Conservation (phyloP, 768 basidiomycete genomes). For the Leccinum longicurvipes region DNA sequence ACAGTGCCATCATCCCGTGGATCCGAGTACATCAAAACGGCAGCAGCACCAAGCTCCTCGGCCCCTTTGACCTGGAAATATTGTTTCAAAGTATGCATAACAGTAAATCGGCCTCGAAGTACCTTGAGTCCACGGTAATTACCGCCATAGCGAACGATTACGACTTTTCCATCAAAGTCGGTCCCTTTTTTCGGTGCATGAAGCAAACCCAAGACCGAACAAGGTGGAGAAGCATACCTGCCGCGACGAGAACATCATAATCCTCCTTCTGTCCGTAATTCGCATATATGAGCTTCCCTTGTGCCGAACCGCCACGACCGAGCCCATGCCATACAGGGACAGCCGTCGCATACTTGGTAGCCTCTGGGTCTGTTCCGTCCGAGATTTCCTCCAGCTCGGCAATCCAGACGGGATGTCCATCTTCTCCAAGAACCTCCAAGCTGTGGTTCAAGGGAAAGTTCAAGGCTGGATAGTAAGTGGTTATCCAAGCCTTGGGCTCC, state of each 20-base stretch:
- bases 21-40: constrained; percentile 84
- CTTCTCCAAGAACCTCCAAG: constrained; percentile 53
- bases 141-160: constrained; percentile 71
- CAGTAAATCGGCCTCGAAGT: not conserved
- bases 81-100: not conserved
- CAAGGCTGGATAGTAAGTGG: constrained; percentile 70
- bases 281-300: constrained; percentile 57
- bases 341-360: constrained; percentile 50
- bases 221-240: too few relatives aligned
- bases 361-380: constrained; percentile 62
- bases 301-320: constrained; percentile 60
- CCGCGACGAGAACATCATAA: constrained; percentile 52
- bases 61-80: constrained; percentile 69
- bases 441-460: constrained; percentile 59
- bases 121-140: constrained; percentile 90
- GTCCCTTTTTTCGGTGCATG: too few relatives aligned
- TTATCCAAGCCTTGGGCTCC: constrained; percentile 57
- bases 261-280: constrained; percentile 61
- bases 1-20: constrained; percentile 84
- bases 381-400: constrained; percentile 66
- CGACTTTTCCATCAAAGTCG: constrained; percentile 74
- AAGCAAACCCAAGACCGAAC: too few relatives aligned
- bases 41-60: constrained; percentile 81
- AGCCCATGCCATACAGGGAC: constrained; percentile 71
- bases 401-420: constrained; percentile 50